These are phyloP conservation scores for Euryodendron excelsum DNA, from an alignment of 148 eudicot species.

Conservation along the genomic window DNA sequence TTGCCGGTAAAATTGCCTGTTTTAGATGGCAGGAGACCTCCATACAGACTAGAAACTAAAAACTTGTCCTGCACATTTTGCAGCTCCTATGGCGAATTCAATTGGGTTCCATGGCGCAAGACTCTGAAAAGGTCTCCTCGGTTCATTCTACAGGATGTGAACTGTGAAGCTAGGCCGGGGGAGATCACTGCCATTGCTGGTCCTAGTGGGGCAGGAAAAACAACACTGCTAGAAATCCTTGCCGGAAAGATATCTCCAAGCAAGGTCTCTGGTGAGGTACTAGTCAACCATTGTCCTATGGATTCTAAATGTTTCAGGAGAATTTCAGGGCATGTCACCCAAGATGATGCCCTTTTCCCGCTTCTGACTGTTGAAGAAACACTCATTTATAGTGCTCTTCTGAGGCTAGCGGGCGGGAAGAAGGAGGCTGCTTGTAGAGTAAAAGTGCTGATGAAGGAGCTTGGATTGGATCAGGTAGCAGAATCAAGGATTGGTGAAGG, in stretches of 20 bases:
- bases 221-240: slow-evolving; percentile 73
- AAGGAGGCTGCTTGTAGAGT: slow-evolving; percentile 46
- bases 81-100: slow-evolving; percentile 27
- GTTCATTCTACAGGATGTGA: slow-evolving; percentile 59
- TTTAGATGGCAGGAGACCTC: slow-evolving; percentile 21
- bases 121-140: slow-evolving; percentile 27
- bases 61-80: slow-evolving; percentile 41
- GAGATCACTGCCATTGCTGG: slow-evolving; percentile 93
- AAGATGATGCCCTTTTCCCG: slow-evolving; percentile 79
- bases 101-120: slow-evolving; percentile 19
- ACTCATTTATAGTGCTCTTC: slow-evolving; percentile 75
- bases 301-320: slow-evolving; percentile 39
- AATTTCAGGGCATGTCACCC: slow-evolving; percentile 81
- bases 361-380: slow-evolving; percentile 88
- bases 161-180: slow-evolving; percentile 68
- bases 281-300: slow-evolving; percentile 50
- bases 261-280: slow-evolving; percentile 49
- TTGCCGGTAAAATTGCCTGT: slow-evolving; percentile 44
- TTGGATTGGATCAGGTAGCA: slow-evolving; percentile 61
- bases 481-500: slow-evolving; percentile 60
- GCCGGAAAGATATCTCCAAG: slow-evolving; percentile 51
- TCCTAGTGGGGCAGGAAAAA: slow-evolving; percentile 96
- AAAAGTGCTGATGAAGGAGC: slow-evolving; percentile 56
- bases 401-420: slow-evolving; percentile 50
- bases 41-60: slow-evolving; percentile 52